phyloP scores from a whole-genome alignment of 768 basidiomycete species.

The Dioszegia crocea region DNA sequence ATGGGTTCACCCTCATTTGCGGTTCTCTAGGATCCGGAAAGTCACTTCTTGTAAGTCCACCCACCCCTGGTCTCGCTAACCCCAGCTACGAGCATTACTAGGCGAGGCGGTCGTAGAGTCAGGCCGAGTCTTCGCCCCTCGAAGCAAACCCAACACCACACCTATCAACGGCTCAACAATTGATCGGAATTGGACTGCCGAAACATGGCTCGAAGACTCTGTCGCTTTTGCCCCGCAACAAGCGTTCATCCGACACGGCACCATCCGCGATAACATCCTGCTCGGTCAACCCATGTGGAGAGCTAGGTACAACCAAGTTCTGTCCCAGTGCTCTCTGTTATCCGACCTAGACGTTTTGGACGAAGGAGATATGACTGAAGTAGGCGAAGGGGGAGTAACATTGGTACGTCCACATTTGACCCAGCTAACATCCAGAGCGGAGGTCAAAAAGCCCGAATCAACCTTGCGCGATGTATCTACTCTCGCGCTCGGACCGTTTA shows the following conservation, averaged over 20 bases:
- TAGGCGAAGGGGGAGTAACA: slow-evolving; percentile 46
- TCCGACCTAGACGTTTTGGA: slow-evolving; percentile 39
- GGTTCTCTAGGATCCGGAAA: slow-evolving; percentile 49
- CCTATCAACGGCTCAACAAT: slow-evolving; percentile 13
- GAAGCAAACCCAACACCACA: slow-evolving; percentile 22
- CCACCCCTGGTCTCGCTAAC: slow-evolving; percentile 1
- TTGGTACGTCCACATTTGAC: slow-evolving; percentile 14
- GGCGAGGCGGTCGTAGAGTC: slow-evolving; percentile 34
- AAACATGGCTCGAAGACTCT: slow-evolving; percentile 29
- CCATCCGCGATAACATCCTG: slow-evolving; percentile 56
- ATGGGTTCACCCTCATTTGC: slow-evolving; percentile 35
- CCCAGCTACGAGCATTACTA: slow-evolving; percentile 39
- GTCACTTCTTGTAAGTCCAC: slow-evolving; percentile 37
- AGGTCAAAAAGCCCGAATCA: slow-evolving; percentile 42
- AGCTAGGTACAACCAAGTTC: slow-evolving; percentile 35
- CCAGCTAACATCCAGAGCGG: slow-evolving; percentile 22
- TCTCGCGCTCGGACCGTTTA: slow-evolving; percentile 44
- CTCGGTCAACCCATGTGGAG: slow-evolving; percentile 46
- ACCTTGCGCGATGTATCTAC: slow-evolving; percentile 48
- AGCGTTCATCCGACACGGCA: slow-evolving; percentile 42
- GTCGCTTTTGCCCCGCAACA: slow-evolving; percentile 44
- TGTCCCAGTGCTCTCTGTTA: slow-evolving; percentile 33
- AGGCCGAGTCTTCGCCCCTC: slow-evolving; percentile 29
- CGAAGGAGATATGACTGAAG: slow-evolving; percentile 45
- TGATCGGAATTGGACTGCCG: slow-evolving; percentile 12